phyloP scores from a whole-genome alignment of 2,329 filamentous ascomycete genomes.

The Dothistroma pini region DNA sequence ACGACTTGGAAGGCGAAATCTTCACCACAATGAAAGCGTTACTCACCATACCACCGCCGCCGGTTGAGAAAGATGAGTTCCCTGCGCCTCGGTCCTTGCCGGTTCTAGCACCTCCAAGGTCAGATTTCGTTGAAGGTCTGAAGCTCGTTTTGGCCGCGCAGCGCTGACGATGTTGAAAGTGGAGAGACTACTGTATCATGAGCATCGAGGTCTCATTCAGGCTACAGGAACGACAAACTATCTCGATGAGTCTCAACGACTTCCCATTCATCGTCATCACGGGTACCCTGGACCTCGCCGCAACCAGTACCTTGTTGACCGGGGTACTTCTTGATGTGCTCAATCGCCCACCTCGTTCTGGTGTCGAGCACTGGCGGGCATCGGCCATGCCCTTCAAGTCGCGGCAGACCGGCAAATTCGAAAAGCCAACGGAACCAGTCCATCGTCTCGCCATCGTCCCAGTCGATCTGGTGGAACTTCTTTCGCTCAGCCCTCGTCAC shows the following conservation, averaged over 20 bases:
- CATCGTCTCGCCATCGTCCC: slow-evolving; percentile 51
- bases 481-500: slow-evolving; percentile 31
- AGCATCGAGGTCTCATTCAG: background rate
- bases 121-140: background rate
- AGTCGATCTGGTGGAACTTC: slow-evolving; percentile 53
- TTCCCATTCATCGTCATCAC: background rate
- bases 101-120: background rate
- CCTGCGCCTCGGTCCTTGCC: background rate
- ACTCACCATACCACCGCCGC: background rate
- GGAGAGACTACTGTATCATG: background rate
- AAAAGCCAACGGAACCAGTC: slow-evolving; percentile 48
- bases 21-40: background rate
- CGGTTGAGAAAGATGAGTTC: background rate
- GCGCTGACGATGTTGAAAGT: background rate
- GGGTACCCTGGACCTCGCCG: background rate
- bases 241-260: background rate
- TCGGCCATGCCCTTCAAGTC: slow-evolving; percentile 32
- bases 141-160: background rate
- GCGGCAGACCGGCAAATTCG: slow-evolving; percentile 48
- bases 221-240: background rate
- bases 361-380: slow-evolving; percentile 19
- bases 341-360: slow-evolving; percentile 22
- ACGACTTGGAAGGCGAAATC: background rate
- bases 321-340: slow-evolving; percentile 23
- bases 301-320: background rate